Conservation (phyloP, 2,329 filamentous ascomycete species). For the Aspergillus spinulosporus region DNA sequence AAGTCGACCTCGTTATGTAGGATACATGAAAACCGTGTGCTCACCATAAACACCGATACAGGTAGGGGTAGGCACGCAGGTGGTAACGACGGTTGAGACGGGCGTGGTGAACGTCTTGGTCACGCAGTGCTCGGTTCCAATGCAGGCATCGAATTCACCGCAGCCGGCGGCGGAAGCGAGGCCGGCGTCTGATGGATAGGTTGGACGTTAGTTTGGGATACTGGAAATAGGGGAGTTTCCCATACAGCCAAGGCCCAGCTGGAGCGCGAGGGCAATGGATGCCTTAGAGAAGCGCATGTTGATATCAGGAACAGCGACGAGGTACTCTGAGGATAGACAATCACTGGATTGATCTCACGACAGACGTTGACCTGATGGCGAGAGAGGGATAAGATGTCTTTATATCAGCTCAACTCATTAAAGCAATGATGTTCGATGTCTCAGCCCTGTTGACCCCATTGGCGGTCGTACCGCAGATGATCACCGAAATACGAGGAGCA, state of each 20-base stretch:
- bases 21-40: background rate
- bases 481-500: constrained; percentile 9
- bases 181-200: background rate
- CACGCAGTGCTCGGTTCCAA: constrained; percentile 11
- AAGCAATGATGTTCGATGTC: constrained; percentile 1
- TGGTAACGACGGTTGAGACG: constrained; percentile 23
- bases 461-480: constrained; percentile 10
- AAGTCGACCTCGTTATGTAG: background rate
- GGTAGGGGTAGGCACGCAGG: constrained; percentile 28
- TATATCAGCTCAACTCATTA: background rate
- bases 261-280: too few relatives aligned
- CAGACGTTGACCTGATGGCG: too few relatives aligned
- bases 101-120: constrained; percentile 17
- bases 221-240: too few relatives aligned
- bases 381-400: background rate
- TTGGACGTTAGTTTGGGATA: background rate
- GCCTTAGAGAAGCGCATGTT: too few relatives aligned
- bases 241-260: too few relatives aligned
- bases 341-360: too few relatives aligned
- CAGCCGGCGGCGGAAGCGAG: background rate
- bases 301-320: too few relatives aligned
- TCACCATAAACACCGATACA: constrained; percentile 30
- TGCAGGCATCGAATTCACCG: constrained; percentile 14
- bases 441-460: constrained; percentile 4
- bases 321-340: too few relatives aligned